A percentile compares a stretch with the other conserved stretches of the same genome.
These are phyloP conservation scores for Rhizophagus sp. DNA, from an alignment of 192 early-diverging fungal genomes.

Conservation along the genomic window DNA sequence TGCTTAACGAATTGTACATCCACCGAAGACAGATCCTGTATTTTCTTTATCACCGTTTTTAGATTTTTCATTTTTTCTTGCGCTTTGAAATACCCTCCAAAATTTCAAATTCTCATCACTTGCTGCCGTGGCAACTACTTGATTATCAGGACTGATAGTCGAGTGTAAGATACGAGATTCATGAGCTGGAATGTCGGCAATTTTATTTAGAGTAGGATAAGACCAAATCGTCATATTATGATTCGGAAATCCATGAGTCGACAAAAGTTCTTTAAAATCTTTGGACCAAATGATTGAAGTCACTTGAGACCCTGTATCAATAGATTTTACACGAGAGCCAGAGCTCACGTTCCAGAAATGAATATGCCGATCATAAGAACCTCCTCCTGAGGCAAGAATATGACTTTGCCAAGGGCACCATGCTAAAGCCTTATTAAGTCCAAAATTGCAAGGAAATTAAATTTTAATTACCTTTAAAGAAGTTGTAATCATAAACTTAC, in stretches of 20 bases:
- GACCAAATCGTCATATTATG: slow-evolving; percentile 86
- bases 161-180: slow-evolving; percentile 87
- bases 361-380: slow-evolving; percentile 85
- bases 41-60: slow-evolving; percentile 26
- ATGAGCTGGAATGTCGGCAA: slow-evolving; percentile 78
- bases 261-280: slow-evolving; percentile 82
- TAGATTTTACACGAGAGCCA: slow-evolving; percentile 56
- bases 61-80: slow-evolving; percentile 25
- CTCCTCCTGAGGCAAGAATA: slow-evolving; percentile 88
- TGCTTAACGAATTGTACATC: slow-evolving; percentile 1
- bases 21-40: not conserved
- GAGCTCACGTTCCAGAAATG: slow-evolving; percentile 91
- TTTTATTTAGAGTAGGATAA: slow-evolving; percentile 71
- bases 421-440: slow-evolving; percentile 69
- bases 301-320: slow-evolving; percentile 87
- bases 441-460: slow-evolving; percentile 1
- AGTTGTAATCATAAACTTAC: slow-evolving; percentile 47
- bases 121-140: slow-evolving; percentile 88
- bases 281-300: slow-evolving; percentile 91
- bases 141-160: slow-evolving; percentile 88
- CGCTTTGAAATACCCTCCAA: slow-evolving; percentile 85
- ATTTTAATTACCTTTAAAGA: slow-evolving; percentile 31
- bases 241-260: slow-evolving; percentile 90
- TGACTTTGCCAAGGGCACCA: slow-evolving; percentile 93
- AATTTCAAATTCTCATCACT: slow-evolving; percentile 95